Evolutionary conservation across 192 early-diverging fungal species (phyloP), one percentile per base, ranked within the genome.

Genomic region (Linderina pennispora): DNA sequence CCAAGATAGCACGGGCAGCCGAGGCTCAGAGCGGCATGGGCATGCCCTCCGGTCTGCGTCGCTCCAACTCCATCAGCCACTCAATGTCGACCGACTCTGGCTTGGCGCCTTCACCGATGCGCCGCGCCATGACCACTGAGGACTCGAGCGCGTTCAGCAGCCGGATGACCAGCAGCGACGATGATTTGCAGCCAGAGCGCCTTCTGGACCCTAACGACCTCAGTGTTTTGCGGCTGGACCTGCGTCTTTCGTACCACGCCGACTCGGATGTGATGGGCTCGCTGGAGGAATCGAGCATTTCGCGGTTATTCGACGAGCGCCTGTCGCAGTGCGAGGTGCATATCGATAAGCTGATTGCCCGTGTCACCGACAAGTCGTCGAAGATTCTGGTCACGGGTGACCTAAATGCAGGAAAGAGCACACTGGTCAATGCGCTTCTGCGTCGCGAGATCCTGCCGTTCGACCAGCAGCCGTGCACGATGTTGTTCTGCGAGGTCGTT

Each of bases 391-490:
- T 99, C 37, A 96, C 94, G 11, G 97, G 97, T 41, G 97, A 99
- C 67, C 66, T 99, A 46, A 99, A 99, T 52, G 92, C 93, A 9
- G 97, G 97, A 37, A 99, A 99, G 72, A 86, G 82, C 32, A 97
- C 97, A 8, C 90, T 99, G 55, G 93, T 99, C 21, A 99, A 99
- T 55, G 89, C 97, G 22, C 71, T 99, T 35, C 76, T 99, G 46
- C 82, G 92, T 25, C 76, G 87, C 33, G 84, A 91, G 43, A 79
- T 99, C 13, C 78, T 97, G 17, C 97, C 97, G 2, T 79, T 82
- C 39, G 97, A 99, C 67, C 97, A 99, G 63, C 92, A 99, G 65
- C 97, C 97, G 13, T 95, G 92, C 77, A 99, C 94, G 3, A 88
- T 85, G 53, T 68, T 94, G 24, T 99, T 99, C 72, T 89, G 86